Evolutionary conservation across 345 rosid genomes (phyloP).

Genomic region (Euphorbia peplus): DNA sequence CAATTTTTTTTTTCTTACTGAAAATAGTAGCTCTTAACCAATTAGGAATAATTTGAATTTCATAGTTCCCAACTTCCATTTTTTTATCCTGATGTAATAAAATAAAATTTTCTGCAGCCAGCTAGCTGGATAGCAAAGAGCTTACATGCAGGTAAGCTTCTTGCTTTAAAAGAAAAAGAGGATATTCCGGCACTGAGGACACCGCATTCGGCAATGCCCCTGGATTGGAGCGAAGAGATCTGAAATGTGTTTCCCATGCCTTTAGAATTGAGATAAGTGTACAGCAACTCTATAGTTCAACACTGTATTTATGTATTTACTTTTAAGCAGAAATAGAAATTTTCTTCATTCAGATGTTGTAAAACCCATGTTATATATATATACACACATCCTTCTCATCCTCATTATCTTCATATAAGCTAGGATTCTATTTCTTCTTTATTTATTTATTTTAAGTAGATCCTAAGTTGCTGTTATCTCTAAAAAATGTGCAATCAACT

Average conservation of each 20-base stretch:
- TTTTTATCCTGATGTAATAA: neutral
- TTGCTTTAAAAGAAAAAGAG: slow-evolving; percentile 24
- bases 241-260: slow-evolving; percentile 23
- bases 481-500: no score
- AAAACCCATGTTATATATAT: no score
- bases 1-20: neutral
- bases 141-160: slow-evolving; percentile 43
- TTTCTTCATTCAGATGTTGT: no score
- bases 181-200: slow-evolving; percentile 4
- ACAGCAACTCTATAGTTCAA: neutral
- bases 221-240: slow-evolving; percentile 46
- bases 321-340: no score
- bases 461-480: no score
- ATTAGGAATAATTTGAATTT: slow-evolving; percentile 1
- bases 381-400: no score
- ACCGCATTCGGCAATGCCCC: slow-evolving; percentile 9
- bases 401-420: no score
- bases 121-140: slow-evolving; percentile 48
- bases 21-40: neutral
- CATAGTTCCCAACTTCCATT: neutral
- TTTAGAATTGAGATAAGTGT: slow-evolving; percentile 4
- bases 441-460: no score
- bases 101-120: slow-evolving; percentile 27
- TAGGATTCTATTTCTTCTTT: no score
- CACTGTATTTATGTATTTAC: neutral